A percentile compares a stretch with the other conserved stretches of the same genome.
phyloP scores from a whole-genome alignment of 306 rosid genomes.

The Hippophae rhamnoides region DNA sequence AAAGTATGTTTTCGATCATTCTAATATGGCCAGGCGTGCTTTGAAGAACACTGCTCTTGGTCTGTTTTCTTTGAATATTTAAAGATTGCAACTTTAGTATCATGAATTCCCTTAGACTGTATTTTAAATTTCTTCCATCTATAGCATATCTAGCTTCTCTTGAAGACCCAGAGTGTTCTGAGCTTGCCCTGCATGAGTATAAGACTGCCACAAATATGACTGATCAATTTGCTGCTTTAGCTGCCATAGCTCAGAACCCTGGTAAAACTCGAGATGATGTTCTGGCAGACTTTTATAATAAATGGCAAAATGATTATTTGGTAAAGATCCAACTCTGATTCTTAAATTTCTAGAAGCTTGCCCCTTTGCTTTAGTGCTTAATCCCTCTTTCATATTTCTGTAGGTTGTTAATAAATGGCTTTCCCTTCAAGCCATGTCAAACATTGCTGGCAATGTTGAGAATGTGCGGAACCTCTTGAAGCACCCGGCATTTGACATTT shows the following conservation, averaged over 20 bases:
- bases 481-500: slow-evolving; percentile 86
- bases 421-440: slow-evolving; percentile 91
- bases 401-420: slow-evolving; percentile 98
- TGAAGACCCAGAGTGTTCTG: slow-evolving; percentile 44
- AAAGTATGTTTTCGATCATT: slow-evolving; percentile 61
- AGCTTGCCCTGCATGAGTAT: slow-evolving; percentile 62
- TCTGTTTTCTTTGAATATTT: slow-evolving; percentile 22
- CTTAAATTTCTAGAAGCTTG: slow-evolving; percentile 8
- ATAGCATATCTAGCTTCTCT: slow-evolving; percentile 71
- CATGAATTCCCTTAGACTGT: slow-evolving; percentile 13
- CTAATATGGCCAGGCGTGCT: slow-evolving; percentile 82
- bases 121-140: slow-evolving; percentile 22
- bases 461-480: slow-evolving; percentile 58
- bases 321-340: slow-evolving; percentile 26
- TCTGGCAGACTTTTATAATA: slow-evolving; percentile 73
- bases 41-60: slow-evolving; percentile 86
- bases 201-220: slow-evolving; percentile 89
- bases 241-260: slow-evolving; percentile 76
- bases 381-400: neutral
- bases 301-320: slow-evolving; percentile 91
- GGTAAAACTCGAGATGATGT: slow-evolving; percentile 76
- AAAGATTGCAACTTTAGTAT: slow-evolving; percentile 7
- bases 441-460: slow-evolving; percentile 72
- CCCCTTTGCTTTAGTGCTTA: neutral
- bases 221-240: slow-evolving; percentile 91